These are phyloP conservation scores for Botrytis byssoidea DNA, from an alignment of 2,329 filamentous ascomycete species.

Conservation along the genomic window DNA sequence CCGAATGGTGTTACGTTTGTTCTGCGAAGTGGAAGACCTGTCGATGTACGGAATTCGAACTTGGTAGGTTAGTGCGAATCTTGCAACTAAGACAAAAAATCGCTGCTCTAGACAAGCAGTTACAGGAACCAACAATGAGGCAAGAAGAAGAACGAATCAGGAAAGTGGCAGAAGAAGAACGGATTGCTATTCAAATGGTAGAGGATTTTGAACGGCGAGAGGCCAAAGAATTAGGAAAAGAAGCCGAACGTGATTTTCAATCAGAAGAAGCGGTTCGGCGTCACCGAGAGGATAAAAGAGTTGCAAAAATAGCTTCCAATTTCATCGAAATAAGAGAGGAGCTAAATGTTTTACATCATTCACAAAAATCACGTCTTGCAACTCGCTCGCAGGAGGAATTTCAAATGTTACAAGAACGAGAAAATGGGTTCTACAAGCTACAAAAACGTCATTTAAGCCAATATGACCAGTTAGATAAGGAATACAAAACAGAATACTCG, in stretches of 20 bases:
- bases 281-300: slow-evolving; percentile 44
- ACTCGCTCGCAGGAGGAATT: slow-evolving; percentile 43
- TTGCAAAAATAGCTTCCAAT: slow-evolving; percentile 42
- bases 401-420: slow-evolving; percentile 38
- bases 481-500: slow-evolving; percentile 37
- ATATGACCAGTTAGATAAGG: slow-evolving; percentile 38
- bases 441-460: slow-evolving; percentile 25
- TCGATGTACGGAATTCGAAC: slow-evolving; percentile 54
- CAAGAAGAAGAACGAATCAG: slow-evolving; percentile 21
- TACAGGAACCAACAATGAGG: slow-evolving; percentile 32
- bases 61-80: slow-evolving; percentile 43
- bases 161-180: slow-evolving; percentile 40
- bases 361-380: slow-evolving; percentile 44
- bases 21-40: slow-evolving; percentile 71
- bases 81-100: slow-evolving; percentile 37
- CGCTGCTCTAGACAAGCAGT: slow-evolving; percentile 28
- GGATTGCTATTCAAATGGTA: slow-evolving; percentile 46
- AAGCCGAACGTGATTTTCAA: slow-evolving; percentile 40
- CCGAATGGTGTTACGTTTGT: slow-evolving; percentile 84
- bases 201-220: slow-evolving; percentile 51
- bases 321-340: slow-evolving; percentile 42
- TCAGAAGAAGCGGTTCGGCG: slow-evolving; percentile 43
- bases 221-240: slow-evolving; percentile 42
- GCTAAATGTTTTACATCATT: slow-evolving; percentile 45
- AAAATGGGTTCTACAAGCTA: slow-evolving; percentile 38